Base-by-base conservation (phyloP, 2,329 filamentous ascomycete genomes). In the Ophiocordyceps sinensis region DNA sequence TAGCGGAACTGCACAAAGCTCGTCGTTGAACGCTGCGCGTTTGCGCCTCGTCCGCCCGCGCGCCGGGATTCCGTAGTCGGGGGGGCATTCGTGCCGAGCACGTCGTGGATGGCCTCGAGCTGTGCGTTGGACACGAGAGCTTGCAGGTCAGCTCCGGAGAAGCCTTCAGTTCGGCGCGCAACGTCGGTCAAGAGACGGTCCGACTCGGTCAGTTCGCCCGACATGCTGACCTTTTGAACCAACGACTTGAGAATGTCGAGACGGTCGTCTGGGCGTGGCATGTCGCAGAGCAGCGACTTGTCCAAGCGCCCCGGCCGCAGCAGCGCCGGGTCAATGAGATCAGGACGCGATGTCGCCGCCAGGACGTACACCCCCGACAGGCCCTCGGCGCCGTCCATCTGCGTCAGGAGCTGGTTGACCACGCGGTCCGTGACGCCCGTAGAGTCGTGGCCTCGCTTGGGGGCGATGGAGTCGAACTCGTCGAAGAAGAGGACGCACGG, bases 361-460 rank as follows among this genome's bases (percentile, higher is more conserved):
- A 98, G 74, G 6, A 98, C 91, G 52, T 98, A 98, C 0, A 98
- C 93, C 2, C 91, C 91, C 1, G 82, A 87, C 5, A 98, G 65
- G 0, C 91, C 93, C 61, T 98, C 93, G 0, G 91, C 91, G 55
- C 91, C 91, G 54, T 98, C 91, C 91, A 98, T 98, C 60, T 96
- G 89, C 1, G 93, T 98, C 11, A 98, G 73, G 43, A 98, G 77
- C 67, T 98, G 93, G 59, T 98, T 98, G 51, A 98, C 91, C 0
- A 98, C 93, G 31, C 93, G 79, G 61, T 98, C 93, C 1, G 91
- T 98, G n/a, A 98, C 93, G 48, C 93, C 91, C 0, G 91, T 98
- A 2, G 83, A 91, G 59, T 98, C 93, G 57, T 98, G 91, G 0
- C 91, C 91, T 64, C 91, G 77, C 63, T 96, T 98, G 3, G 91